Conservation (phyloP, 441 rosid genomes). For the Melastoma candidum region DNA sequence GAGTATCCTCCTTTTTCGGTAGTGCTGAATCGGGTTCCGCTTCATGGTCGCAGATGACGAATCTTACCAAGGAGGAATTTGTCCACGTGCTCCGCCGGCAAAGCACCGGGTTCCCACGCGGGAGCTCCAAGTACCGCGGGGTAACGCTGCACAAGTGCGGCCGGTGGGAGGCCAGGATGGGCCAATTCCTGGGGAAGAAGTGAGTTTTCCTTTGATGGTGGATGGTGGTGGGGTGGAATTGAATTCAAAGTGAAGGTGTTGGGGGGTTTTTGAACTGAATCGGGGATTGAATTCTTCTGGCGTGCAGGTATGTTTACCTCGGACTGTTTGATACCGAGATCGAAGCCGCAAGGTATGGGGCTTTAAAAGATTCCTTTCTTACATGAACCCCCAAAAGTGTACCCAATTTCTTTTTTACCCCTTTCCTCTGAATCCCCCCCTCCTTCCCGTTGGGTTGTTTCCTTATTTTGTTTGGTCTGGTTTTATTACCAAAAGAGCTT, state of each 20-base stretch:
- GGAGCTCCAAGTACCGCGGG: constrained; percentile 79
- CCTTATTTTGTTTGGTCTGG: constrained; percentile 8
- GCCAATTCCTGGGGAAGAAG: constrained; percentile 90
- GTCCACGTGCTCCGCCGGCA: constrained; percentile 75
- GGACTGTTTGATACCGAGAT: constrained; percentile 79
- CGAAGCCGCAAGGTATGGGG: constrained; percentile 79
- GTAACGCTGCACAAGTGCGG: constrained; percentile 93
- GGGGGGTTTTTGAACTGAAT: constrained; percentile 8
- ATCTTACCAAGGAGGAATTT: constrained; percentile 73
- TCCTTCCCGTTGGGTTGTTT: constrained; percentile 8
- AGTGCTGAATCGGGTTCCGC: constrained; percentile 2
- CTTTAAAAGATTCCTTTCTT: constrained; percentile 4
- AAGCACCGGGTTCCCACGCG: constrained; percentile 77
- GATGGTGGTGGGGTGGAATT: neutral
- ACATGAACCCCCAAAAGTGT: neutral
- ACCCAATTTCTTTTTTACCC: neutral
- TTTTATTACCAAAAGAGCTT: constrained; percentile 41
- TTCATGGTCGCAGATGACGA: constrained; percentile 38
- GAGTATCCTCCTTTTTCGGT: neutral
- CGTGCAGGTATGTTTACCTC: constrained; percentile 77
- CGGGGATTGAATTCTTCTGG: constrained; percentile 20
- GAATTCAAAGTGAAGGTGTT: constrained; percentile 9
- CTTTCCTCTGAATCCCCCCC: neutral
- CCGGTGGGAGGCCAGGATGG: constrained; percentile 93
- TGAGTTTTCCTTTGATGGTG: constrained; percentile 17